Base-by-base conservation (phyloP, 495 filamentous ascomycete genomes). In the Glonium stellatum region DNA sequence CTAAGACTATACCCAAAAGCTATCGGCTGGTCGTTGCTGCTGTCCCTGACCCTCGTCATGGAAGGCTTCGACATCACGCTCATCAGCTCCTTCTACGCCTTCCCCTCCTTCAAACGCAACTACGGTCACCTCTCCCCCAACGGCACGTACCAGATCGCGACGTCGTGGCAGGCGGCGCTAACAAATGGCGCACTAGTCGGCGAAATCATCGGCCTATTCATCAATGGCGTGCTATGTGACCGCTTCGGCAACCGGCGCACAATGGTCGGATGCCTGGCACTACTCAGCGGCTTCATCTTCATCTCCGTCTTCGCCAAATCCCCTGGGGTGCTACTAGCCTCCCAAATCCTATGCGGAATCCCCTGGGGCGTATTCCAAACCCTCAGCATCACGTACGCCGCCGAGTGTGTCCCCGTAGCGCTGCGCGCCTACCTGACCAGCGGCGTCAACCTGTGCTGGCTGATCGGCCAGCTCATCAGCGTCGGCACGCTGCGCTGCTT, bases 331-430 rank as follows among this genome's bases (percentile, higher is more conserved):
- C 77, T 92, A 18, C 80, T 88, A 21, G 82, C 85, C 8, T 87
- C 82, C 8, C 87, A 90, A 71, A 89, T 91, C 58, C 75, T 92
- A 9, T 86, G 84, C 59, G 87, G 88, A 66, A 84, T 91, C 62
- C 84, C 86, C 42, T 91, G 87, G 87, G 88, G 88, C 62, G 83
- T 92, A 34, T 90, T 90, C 73, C 87, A 90, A 71, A 91, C 88
- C 1, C 72, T 87, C 31, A 87, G 85, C 52, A 85, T 87, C 71
- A 89, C 87, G 1, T 92, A 91, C 61, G 88, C 87, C 44, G 88
- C 87, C 50, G 88, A 92, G 67, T 86, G 90, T 39, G 87, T 82
- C 64, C 88, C 88, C 5, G 82, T 89, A 3, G 79, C 82, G 15
- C 78, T 92, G 60, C 81, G 88, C 25, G 81, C 83, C 19, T 90